phyloP scores from a whole-genome alignment of 2,329 filamentous ascomycete genomes.

The Aspergillus vadensis region DNA sequence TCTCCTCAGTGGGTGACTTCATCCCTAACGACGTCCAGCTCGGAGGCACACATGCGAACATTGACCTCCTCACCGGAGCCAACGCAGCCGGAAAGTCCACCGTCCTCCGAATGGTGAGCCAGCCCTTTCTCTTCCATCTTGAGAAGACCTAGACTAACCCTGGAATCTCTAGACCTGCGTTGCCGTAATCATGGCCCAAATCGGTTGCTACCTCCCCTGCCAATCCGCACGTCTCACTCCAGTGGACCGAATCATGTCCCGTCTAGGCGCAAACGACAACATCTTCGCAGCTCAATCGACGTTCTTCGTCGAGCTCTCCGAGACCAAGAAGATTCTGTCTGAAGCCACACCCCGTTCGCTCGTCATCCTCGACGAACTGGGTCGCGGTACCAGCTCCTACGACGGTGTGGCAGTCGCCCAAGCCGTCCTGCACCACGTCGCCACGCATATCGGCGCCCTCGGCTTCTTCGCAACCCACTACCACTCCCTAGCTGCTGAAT shows the following conservation, averaged over 20 bases:
- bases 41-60: slow-evolving; percentile 77
- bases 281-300: slow-evolving; percentile 98
- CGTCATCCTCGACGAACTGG: slow-evolving; percentile 95
- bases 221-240: slow-evolving; percentile 81
- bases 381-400: slow-evolving; percentile 91
- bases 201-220: slow-evolving; percentile 90
- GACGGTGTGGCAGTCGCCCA: slow-evolving; percentile 96
- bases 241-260: slow-evolving; percentile 97
- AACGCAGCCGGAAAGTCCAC: slow-evolving; percentile 98
- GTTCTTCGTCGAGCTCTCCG: slow-evolving; percentile 95
- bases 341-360: slow-evolving; percentile 92
- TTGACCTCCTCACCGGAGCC: slow-evolving; percentile 89
- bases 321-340: slow-evolving; percentile 96
- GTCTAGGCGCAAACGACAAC: slow-evolving; percentile 95
- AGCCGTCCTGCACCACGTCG: slow-evolving; percentile 93
- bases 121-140: slow-evolving; percentile 9
- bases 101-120: slow-evolving; percentile 81
- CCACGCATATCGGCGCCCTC: slow-evolving; percentile 86
- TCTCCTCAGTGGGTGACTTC: slow-evolving; percentile 85
- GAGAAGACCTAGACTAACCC: slow-evolving; percentile 20
- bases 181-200: slow-evolving; percentile 95
- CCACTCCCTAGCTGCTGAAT: slow-evolving; percentile 89
- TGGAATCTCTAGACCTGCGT: slow-evolving; percentile 69
- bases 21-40: slow-evolving; percentile 93
- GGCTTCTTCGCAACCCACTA: slow-evolving; percentile 99